A percentile compares a stretch with the other conserved stretches of the same genome.
phyloP scores from a whole-genome alignment of 2,329 filamentous ascomycete genomes.

The Colletotrichum abscissum region DNA sequence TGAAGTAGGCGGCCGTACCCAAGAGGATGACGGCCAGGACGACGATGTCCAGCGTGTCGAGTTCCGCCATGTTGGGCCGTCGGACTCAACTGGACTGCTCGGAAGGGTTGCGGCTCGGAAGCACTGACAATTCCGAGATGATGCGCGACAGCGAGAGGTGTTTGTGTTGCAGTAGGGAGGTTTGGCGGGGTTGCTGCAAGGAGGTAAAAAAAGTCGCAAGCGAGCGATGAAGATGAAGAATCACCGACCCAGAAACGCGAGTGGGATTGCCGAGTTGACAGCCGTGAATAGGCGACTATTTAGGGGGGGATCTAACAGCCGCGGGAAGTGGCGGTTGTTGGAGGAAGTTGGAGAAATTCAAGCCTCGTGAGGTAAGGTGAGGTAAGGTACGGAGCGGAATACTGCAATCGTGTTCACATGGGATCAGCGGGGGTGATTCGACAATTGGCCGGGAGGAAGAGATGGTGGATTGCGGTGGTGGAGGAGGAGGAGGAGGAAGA shows the following conservation, averaged over 20 bases:
- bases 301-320: slow-evolving; percentile 16
- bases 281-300: slow-evolving; percentile 12
- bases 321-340: slow-evolving; percentile 28
- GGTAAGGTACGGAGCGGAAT: not conserved
- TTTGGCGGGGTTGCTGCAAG: slow-evolving; percentile 12
- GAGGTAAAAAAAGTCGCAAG: not conserved
- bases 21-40: slow-evolving; percentile 88
- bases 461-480: not conserved
- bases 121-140: slow-evolving; percentile 12
- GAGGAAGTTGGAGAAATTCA: slow-evolving; percentile 22
- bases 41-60: slow-evolving; percentile 94
- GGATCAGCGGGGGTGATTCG: slow-evolving; percentile 32
- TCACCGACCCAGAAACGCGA: not conserved
- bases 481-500: not conserved
- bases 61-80: slow-evolving; percentile 79
- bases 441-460: slow-evolving; percentile 17
- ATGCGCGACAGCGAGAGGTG: not conserved
- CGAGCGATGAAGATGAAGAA: not conserved
- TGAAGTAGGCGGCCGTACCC: slow-evolving; percentile 95
- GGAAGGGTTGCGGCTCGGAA: slow-evolving; percentile 8
- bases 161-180: slow-evolving; percentile 8
- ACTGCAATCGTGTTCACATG: slow-evolving; percentile 36
- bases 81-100: slow-evolving; percentile 13
- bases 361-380: not conserved
- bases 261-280: slow-evolving; percentile 20